Percentiles rank a stretch among this genome's conserved stretches.
Conservation (phyloP, 176 grass and related monocot species). For the Musa acuminata region DNA sequence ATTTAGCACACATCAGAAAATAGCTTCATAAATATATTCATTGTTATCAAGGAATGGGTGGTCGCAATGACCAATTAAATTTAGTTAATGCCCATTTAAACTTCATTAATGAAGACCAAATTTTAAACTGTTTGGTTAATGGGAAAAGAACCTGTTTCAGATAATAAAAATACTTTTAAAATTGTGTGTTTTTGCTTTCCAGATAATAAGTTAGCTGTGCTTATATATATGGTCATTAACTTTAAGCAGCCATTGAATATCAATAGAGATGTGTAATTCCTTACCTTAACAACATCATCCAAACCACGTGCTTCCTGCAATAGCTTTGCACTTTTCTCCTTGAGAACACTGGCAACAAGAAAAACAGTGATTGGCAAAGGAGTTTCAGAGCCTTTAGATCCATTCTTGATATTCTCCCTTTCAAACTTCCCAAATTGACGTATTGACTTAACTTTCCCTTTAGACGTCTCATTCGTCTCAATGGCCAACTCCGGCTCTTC, state of each 20-base stretch:
- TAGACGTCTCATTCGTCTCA: slow-evolving; percentile 55
- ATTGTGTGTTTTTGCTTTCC: no score
- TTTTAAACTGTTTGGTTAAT: no score
- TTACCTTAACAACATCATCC: slow-evolving; percentile 95
- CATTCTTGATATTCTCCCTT: slow-evolving; percentile 59
- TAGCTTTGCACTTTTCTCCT: slow-evolving; percentile 87
- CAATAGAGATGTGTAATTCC: background rate
- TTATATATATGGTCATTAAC: background rate
- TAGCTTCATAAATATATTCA: no score
- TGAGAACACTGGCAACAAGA: slow-evolving; percentile 95
- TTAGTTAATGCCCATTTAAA: no score
- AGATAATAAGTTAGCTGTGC: background rate
- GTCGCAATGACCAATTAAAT: no score
- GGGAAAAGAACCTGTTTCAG: no score
- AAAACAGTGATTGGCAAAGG: slow-evolving; percentile 98
- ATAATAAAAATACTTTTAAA: no score
- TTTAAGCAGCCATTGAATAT: background rate
- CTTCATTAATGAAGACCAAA: no score
- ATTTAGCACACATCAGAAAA: no score
- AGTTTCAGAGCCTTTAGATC: slow-evolving; percentile 37
- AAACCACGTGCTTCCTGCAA: slow-evolving; percentile 81
- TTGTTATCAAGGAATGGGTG: no score
- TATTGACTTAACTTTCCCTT: slow-evolving; percentile 55
- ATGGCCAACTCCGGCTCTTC: slow-evolving; percentile 47
- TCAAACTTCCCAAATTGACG: slow-evolving; percentile 88